Conservation (phyloP, 2,329 filamentous ascomycete species). For the Hyphodiscus sp. region DNA sequence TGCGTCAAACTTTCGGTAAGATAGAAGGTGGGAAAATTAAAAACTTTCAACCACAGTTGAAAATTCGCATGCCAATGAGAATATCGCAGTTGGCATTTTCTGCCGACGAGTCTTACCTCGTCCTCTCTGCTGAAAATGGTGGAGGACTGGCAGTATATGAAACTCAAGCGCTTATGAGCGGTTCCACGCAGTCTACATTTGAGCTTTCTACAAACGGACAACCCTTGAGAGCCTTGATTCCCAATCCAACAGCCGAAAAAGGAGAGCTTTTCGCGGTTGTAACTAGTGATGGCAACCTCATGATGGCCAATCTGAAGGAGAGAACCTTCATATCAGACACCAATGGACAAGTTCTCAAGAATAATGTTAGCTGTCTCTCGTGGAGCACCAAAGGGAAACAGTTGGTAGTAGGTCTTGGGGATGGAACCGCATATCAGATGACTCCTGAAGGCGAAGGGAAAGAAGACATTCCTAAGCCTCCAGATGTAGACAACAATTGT, state of each 20-base stretch:
- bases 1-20: conserved; percentile 69
- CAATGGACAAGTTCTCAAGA: conserved; percentile 61
- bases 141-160: conserved; percentile 82
- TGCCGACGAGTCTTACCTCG: conserved; percentile 76
- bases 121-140: conserved; percentile 74
- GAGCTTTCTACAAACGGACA: conserved; percentile 72
- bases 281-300: conserved; percentile 70
- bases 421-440: conserved; percentile 79
- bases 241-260: conserved; percentile 72
- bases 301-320: conserved; percentile 75
- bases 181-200: conserved; percentile 61
- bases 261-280: conserved; percentile 75
- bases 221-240: conserved; percentile 64
- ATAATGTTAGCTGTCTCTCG: conserved; percentile 72
- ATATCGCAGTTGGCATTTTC: conserved; percentile 89
- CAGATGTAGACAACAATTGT: conserved; percentile 54
- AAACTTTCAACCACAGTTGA: conserved; percentile 66
- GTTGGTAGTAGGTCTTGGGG: conserved; percentile 73
- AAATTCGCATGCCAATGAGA: conserved; percentile 64
- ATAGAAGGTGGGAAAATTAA: conserved; percentile 59
- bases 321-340: conserved; percentile 49
- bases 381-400: conserved; percentile 96
- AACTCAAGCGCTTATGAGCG: conserved; percentile 59
- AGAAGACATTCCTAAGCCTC: conserved; percentile 71
- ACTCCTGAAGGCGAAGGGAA: conserved; percentile 73